These are phyloP conservation scores for Aspergillus asperescens DNA, from an alignment of 495 filamentous ascomycete species.

Conservation along the genomic window DNA sequence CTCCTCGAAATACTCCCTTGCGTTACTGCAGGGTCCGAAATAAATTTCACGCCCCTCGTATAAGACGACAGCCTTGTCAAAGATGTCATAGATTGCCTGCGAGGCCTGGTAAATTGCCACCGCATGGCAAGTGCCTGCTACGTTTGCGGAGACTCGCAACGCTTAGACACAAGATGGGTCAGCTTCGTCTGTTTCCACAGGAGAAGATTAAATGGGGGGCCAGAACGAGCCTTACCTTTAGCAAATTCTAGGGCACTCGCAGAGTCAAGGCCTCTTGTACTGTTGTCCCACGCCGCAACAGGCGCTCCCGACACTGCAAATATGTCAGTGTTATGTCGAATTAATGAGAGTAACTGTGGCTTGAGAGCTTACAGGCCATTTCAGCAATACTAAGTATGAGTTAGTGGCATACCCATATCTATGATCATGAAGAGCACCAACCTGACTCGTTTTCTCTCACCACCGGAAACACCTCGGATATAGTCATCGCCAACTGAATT, in stretches of 20 bases:
- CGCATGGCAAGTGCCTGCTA: conserved; percentile 69
- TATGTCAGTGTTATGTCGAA: conserved; percentile 24
- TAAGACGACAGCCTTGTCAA: conserved; percentile 58
- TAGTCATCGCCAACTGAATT: conserved; percentile 42
- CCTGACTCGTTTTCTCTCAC: conserved; percentile 67
- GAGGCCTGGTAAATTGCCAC: conserved; percentile 83
- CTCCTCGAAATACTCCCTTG: conserved; percentile 55
- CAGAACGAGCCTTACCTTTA: conserved; percentile 30
- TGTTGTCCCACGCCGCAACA: conserved; percentile 79
- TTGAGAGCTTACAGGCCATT: conserved; percentile 46
- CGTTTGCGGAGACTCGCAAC: conserved; percentile 65
- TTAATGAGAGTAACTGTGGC: background rate
- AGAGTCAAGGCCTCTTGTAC: conserved; percentile 76
- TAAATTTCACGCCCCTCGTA: conserved; percentile 66
- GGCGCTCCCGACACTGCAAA: conserved; percentile 63
- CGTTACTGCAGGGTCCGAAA: conserved; percentile 54
- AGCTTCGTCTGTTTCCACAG: background rate
- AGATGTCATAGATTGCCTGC: conserved; percentile 71
- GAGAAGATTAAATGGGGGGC: no score
- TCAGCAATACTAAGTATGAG: conserved; percentile 43
- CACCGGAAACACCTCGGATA: conserved; percentile 69
- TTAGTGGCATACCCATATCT: conserved; percentile 1
- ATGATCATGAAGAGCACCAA: conserved; percentile 4
- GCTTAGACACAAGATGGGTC: conserved; percentile 27
- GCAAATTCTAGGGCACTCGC: conserved; percentile 70